Evolutionary conservation across 2,329 filamentous ascomycete species (phyloP), one percentile per base, ranked within the genome.

Genomic region (Fusarium nurragi): DNA sequence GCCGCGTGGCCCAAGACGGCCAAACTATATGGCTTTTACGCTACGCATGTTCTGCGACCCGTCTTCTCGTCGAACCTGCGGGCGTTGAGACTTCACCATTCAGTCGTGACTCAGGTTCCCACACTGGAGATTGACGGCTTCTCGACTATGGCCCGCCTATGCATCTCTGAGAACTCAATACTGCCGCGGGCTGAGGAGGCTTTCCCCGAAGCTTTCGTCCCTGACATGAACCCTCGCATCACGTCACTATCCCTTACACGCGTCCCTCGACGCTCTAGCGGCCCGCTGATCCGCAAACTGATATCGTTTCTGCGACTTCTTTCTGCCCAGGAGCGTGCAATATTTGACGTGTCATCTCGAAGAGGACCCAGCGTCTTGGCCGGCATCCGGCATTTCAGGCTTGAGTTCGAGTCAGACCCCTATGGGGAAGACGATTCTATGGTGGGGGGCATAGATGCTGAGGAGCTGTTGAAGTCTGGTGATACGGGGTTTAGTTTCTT

Each of bases 151-250:
- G 72, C 75, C 10, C 71, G 77, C 4, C 39, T 78, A 10, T 79
- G 78, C 64, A 59, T 83, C 9, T 80, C 83, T 5, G 84, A 87
- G 68, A 81, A 75, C 0, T 63, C 69, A 2, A 68, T 87, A 37
- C 77, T 78, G 11, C 74, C 75, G 32, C 77, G 79, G n/a, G 75
- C 79, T 14, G 75, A 82, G 28, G 71, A 78, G 28, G 78, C 80
- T 8, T 87, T 82, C 64, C 81, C 83, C 4, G 75, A 80, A 47
- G 70, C 76, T 14, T 84, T 86, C 50, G 70, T 78, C 5, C 86
- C 87, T 0, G 81, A 87, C 45, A 81, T 83, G 75, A 89, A 88
- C 58, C 82, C 85, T 1, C 80, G 85, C 5, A 71, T 89, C 21
- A 73, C 72, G 12, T 83, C 81, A 1, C 67, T 89, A 22, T 84